A percentile compares a stretch with the other conserved stretches of the same genome.
These are phyloP conservation scores for Pancytospora philotis DNA, from an alignment of 371 early-diverging fungal genomes.

Conservation along the genomic window DNA sequence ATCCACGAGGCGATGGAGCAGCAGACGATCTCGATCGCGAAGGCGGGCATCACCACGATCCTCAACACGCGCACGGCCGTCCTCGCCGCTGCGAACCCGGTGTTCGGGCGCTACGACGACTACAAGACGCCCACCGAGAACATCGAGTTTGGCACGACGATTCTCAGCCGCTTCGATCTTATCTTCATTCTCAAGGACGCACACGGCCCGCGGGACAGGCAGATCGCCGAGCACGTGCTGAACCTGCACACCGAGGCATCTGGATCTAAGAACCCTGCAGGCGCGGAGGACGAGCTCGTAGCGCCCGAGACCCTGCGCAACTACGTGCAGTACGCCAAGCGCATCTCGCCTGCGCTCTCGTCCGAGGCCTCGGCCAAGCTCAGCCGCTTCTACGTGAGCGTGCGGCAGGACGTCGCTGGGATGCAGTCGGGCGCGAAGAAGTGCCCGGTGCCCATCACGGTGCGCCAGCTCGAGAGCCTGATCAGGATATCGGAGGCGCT, in stretches of 20 bases:
- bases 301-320: constrained; percentile 61
- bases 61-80: constrained; percentile 92
- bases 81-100: constrained; percentile 99
- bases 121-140: constrained; percentile 70
- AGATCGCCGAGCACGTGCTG: constrained; percentile 58
- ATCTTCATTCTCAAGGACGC: constrained; percentile 87
- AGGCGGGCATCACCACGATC: constrained; percentile 98
- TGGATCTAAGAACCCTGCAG: constrained; percentile 48
- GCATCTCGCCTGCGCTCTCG: constrained; percentile 49
- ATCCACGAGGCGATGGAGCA: constrained; percentile 99
- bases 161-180: constrained; percentile 86
- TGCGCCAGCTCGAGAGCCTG: constrained; percentile 95
- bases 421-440: constrained; percentile 66
- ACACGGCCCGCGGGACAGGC: constrained; percentile 69
- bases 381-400: constrained; percentile 78
- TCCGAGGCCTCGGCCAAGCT: constrained; percentile 61
- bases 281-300: constrained; percentile 76
- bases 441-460: constrained; percentile 89
- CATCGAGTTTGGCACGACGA: constrained; percentile 97
- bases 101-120: constrained; percentile 96
- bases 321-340: constrained; percentile 58
- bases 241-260: constrained; percentile 37
- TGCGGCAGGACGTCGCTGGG: constrained; percentile 72
- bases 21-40: constrained; percentile 98
- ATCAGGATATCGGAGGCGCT: constrained; percentile 93